Conservation (phyloP, 129 eudicot genomes). For the Chrysanthemum makinoi region DNA sequence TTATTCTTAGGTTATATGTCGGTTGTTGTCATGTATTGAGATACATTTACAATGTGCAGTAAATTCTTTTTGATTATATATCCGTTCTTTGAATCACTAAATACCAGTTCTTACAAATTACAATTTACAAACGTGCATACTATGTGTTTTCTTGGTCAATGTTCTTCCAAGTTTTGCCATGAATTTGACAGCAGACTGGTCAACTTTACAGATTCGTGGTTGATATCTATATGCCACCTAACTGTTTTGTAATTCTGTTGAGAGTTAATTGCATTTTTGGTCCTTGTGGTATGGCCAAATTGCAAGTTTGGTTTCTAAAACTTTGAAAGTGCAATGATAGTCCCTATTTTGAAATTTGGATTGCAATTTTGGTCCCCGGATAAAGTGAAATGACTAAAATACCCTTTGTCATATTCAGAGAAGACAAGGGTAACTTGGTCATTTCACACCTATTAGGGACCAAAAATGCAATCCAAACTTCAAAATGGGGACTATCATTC, state of each 20-base stretch:
- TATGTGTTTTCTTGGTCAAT: background rate
- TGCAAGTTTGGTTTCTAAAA: too few relatives aligned
- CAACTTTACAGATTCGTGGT: conserved; percentile 4
- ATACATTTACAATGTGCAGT: conserved; percentile 55
- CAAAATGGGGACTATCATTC: too few relatives aligned
- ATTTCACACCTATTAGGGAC: too few relatives aligned
- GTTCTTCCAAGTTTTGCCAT: conserved; percentile 15
- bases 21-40: conserved; percentile 45
- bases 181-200: background rate
- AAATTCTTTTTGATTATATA: conserved; percentile 40
- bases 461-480: too few relatives aligned
- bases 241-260: background rate
- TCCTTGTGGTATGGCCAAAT: too few relatives aligned
- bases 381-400: too few relatives aligned
- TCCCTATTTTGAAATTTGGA: too few relatives aligned
- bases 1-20: conserved; percentile 36
- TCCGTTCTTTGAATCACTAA: background rate
- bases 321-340: too few relatives aligned
- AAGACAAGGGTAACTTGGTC: too few relatives aligned
- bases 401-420: too few relatives aligned
- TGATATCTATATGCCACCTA: conserved; percentile 1
- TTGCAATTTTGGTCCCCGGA: too few relatives aligned
- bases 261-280: too few relatives aligned
- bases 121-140: background rate
- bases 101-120: background rate